A percentile compares a stretch with the other conserved stretches of the same genome.
Evolutionary conservation across 2,329 filamentous ascomycete species (phyloP).

Genomic region (Trichoderma afroharzianum): DNA sequence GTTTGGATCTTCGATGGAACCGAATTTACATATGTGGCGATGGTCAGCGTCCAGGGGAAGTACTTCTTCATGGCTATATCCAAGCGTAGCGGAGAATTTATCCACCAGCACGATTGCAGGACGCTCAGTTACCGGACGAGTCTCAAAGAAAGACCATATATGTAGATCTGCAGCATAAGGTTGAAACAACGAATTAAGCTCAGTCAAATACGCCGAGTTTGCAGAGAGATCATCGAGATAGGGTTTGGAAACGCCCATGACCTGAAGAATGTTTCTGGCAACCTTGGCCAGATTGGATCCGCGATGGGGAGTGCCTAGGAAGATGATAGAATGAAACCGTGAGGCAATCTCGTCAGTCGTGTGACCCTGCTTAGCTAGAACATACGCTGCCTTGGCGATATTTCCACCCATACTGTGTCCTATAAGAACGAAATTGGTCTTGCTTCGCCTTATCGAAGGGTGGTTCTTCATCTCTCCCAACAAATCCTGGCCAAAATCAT

Average conservation of each 20-base stretch:
- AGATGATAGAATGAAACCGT: constrained; percentile 10
- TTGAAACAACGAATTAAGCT: background rate
- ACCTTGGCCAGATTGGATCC: background rate
- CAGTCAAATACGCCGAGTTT: background rate
- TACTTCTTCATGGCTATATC: background rate
- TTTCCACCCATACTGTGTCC: constrained; percentile 15
- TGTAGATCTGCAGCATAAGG: background rate
- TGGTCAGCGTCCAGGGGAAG: background rate
- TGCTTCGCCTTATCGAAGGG: background rate
- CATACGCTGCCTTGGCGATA: constrained; percentile 9
- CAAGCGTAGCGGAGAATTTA: background rate
- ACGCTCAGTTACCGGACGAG: background rate
- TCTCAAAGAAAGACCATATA: constrained; percentile 13
- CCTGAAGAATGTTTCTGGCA: background rate
- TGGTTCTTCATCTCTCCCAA: constrained; percentile 1
- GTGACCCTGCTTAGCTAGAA: background rate
- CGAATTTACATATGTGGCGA: background rate
- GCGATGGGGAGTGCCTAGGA: constrained; percentile 14
- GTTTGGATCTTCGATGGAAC: background rate
- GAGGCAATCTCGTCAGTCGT: background rate
- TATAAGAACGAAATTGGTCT: background rate
- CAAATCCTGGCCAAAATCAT: constrained; percentile 1
- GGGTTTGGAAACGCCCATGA: background rate
- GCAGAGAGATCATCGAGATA: background rate
- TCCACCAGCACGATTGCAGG: background rate